phyloP scores from a whole-genome alignment of 2,329 filamentous ascomycete genomes.

The Talaromyces sp. region DNA sequence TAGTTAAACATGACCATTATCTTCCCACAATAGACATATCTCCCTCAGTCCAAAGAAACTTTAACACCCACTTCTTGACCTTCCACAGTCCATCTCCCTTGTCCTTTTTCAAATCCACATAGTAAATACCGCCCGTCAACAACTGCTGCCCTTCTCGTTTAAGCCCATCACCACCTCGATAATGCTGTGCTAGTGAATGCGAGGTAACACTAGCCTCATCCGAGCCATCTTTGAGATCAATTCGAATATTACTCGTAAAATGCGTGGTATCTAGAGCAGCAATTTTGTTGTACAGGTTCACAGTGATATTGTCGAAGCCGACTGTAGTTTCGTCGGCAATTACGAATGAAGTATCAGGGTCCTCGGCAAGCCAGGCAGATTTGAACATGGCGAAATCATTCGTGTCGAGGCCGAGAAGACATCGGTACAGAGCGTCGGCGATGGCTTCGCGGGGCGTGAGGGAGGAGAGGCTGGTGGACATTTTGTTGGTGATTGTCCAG shows the following conservation, averaged over 20 bases:
- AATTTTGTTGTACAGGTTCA: slow-evolving; percentile 13
- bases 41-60: slow-evolving; percentile 22
- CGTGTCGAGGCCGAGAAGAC: slow-evolving; percentile 18
- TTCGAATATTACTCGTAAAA: slow-evolving; percentile 25
- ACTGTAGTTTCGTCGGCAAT: neutral
- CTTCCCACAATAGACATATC: slow-evolving; percentile 1
- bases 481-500: neutral
- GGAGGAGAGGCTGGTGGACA: neutral
- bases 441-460: slow-evolving; percentile 21
- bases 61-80: slow-evolving; percentile 23
- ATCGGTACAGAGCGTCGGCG: slow-evolving; percentile 21
- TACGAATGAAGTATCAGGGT: slow-evolving; percentile 9
- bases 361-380: slow-evolving; percentile 14
- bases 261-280: slow-evolving; percentile 27
- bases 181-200: slow-evolving; percentile 24
- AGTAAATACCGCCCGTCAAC: slow-evolving; percentile 22
- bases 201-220: slow-evolving; percentile 22
- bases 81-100: slow-evolving; percentile 26
- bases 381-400: slow-evolving; percentile 18
- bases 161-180: slow-evolving; percentile 19
- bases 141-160: slow-evolving; percentile 20
- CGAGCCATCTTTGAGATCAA: slow-evolving; percentile 21
- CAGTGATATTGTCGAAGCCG: slow-evolving; percentile 12
- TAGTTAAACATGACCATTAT: neutral
- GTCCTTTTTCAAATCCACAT: slow-evolving; percentile 25